These are phyloP conservation scores for Candida koratica DNA, from an alignment of 805 yeast genomes.

Conservation along the genomic window DNA sequence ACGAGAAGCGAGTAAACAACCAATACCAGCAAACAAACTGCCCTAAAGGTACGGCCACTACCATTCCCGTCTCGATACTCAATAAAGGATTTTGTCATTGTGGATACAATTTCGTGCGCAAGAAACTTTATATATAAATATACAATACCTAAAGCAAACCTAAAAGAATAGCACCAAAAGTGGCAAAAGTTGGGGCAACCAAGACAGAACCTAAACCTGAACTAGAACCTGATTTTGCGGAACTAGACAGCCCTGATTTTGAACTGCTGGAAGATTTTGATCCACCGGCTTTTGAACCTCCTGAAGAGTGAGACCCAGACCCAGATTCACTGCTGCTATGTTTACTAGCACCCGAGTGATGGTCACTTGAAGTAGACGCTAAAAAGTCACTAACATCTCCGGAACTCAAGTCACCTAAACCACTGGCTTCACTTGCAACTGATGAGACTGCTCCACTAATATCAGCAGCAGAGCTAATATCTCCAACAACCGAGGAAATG, in stretches of 20 bases:
- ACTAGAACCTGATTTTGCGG: constrained; percentile 8
- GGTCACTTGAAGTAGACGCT: constrained; percentile 18
- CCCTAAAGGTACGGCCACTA: background rate
- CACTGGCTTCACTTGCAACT: constrained; percentile 19
- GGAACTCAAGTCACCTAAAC: constrained; percentile 3
- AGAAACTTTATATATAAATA: background rate
- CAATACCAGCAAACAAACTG: constrained; percentile 1
- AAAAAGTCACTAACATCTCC: constrained; percentile 19
- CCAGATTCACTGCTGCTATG: too few relatives aligned
- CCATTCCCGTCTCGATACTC: constrained; percentile 5
- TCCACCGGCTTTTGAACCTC: too few relatives aligned
- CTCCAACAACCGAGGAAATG: constrained; percentile 10
- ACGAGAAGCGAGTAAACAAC: constrained; percentile 3
- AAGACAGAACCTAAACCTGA: constrained; percentile 15
- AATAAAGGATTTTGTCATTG: constrained; percentile 6
- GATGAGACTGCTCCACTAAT: constrained; percentile 3
- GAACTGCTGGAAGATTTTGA: too few relatives aligned
- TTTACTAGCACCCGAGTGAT: too few relatives aligned
- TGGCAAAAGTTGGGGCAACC: constrained; percentile 17
- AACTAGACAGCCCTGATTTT: too few relatives aligned
- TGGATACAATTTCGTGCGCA: background rate
- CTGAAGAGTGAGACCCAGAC: constrained; percentile 16
- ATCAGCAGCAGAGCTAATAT: constrained; percentile 15
- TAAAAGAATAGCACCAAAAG: constrained; percentile 17
- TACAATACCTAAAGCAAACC: constrained; percentile 15